phyloP scores from a whole-genome alignment of 1,284 basidiomycete species.

The Fomitiporia mediterranea region DNA sequence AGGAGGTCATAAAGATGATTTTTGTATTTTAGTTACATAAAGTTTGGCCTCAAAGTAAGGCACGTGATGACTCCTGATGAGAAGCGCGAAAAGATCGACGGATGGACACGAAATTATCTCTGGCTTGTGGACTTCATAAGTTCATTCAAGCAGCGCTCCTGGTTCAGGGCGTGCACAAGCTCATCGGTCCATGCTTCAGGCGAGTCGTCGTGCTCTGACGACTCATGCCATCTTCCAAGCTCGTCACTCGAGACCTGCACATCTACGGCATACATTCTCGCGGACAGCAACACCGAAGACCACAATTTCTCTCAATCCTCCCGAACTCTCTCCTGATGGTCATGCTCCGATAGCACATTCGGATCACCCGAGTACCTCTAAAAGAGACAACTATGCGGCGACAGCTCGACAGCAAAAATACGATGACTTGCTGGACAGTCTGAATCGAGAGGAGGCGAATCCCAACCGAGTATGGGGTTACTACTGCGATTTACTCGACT shows the following conservation, averaged over 20 bases:
- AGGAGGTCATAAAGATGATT: too few species aligned
- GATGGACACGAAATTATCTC: too few species aligned
- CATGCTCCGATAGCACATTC: neutral
- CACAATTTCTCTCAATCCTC: neutral
- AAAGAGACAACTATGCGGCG: conserved; percentile 8
- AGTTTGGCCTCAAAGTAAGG: too few species aligned
- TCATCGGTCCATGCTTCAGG: conserved; percentile 15
- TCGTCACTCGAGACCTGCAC: neutral
- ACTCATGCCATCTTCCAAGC: neutral
- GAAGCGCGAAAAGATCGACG: too few species aligned
- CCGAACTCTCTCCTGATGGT: neutral
- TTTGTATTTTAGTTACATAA: too few species aligned
- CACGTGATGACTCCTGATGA: too few species aligned
- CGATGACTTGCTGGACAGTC: conserved; percentile 29
- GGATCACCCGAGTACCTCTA: neutral
- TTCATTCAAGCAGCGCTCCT: neutral
- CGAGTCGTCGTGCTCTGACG: conserved; percentile 13
- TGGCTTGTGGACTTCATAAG: too few species aligned
- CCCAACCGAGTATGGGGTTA: conserved; percentile 52
- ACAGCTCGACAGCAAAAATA: conserved; percentile 28
- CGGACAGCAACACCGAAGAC: neutral
- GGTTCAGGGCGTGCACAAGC: neutral
- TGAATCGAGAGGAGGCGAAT: conserved; percentile 26
- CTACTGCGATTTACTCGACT: conserved; percentile 52
- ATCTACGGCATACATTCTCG: conserved; percentile 3